Base-by-base conservation (phyloP, 352 stramenopile species). In the Phytophthora ramorum region DNA sequence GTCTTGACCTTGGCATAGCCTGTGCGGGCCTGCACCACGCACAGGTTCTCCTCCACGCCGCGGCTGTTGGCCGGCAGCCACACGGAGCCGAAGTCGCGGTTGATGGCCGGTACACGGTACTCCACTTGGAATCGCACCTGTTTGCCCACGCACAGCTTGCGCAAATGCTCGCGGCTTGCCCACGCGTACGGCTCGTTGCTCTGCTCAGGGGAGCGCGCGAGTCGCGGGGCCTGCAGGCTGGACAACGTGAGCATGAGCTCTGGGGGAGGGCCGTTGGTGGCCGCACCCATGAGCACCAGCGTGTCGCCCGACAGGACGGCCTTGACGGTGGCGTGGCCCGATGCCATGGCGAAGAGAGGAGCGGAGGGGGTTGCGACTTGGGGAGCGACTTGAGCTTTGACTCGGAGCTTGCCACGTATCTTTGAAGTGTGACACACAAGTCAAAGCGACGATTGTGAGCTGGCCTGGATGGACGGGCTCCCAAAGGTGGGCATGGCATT, bases 251-350 rank as follows among this genome's bases (percentile, higher is more conserved):
- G 91, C 73, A 98, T 87, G 32, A 99, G 87, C 80, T 99, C 97
- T 28, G 97, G 91, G 30, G 97, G 91, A 34, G 89, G 88, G 3
- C 86, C 93, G 58, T 92, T 93, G 14, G 73, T 80, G 37, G 81
- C 68, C 35, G 89, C 85, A 44, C 97, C 97, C 43, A 99, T 85
- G 50, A 99, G 87, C 69, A 99, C 83, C 34, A 99, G 78, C 38
- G 98, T 99, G 81, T 99, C 98, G 56, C 98, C 98, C 40, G 93
- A 98, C 38, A 99, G 76, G 52, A 99, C 97, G 52, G 93, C 97
- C 77, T 99, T 99, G 64, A 99, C 97, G 51, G 90, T 98, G 54
- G 95, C 96, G 64, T 83, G 87, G 66, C 88, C 88, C 43, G 88
- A 94, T 46, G 87, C 85, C 87, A 96, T 94, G 40, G 43, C 32